These are phyloP conservation scores for Rhodomyrtus psidioides DNA, from an alignment of 441 rosid species.

Conservation along the genomic window DNA sequence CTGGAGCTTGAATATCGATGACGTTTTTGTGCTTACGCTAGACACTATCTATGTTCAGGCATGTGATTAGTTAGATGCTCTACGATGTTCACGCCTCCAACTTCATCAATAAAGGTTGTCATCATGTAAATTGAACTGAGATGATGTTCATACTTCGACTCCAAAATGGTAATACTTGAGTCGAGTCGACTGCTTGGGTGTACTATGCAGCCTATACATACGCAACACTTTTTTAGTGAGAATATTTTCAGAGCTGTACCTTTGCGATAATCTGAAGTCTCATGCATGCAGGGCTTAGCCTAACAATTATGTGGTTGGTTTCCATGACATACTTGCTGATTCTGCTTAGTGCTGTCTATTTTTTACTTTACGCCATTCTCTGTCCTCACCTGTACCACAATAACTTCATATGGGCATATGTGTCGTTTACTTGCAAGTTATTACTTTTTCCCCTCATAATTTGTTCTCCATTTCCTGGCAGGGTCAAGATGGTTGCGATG, in stretches of 20 bases:
- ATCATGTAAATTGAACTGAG: not conserved
- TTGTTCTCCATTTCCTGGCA: not conserved
- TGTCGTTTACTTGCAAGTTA: not conserved
- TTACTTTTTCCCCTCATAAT: not conserved
- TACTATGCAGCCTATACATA: not conserved
- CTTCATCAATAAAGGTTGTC: not conserved
- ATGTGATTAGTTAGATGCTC: not conserved
- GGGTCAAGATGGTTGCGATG: not conserved
- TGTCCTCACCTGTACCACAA: not conserved
- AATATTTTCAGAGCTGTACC: not conserved
- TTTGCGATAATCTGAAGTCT: not conserved
- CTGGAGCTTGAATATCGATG: not conserved
- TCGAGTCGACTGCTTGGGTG: rapidly evolving
- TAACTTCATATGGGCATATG: not conserved
- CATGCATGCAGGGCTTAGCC: rapidly evolving
- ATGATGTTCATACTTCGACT: not conserved
- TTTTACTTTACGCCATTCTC: not conserved
- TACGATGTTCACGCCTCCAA: not conserved
- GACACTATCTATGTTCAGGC: rapidly evolving
- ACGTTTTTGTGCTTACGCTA: not conserved
- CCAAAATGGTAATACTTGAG: not conserved
- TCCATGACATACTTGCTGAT: not conserved
- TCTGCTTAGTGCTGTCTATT: not conserved
- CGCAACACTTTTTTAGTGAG: not conserved
- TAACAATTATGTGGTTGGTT: not conserved